Percentiles rank a stretch among this genome's conserved stretches.
These are phyloP conservation scores for Deinandra increscens DNA, from an alignment of 129 eudicot species.

Conservation along the genomic window DNA sequence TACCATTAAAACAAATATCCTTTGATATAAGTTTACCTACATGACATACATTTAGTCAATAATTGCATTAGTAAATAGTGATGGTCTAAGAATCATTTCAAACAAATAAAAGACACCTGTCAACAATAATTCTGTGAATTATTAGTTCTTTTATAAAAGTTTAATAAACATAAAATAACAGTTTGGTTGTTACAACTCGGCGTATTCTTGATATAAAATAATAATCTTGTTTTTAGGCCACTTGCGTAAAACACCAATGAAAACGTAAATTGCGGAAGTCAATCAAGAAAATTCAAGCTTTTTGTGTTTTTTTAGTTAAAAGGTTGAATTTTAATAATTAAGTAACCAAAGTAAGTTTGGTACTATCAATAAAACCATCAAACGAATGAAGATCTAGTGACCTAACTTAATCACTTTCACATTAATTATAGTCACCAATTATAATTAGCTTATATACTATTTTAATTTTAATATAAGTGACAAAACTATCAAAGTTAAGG, in stretches of 20 bases:
- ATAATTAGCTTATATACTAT: not conserved
- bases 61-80: no score
- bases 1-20: no score
- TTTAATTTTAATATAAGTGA: not conserved
- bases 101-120: no score
- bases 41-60: no score
- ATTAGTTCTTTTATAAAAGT: no score
- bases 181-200: slow-evolving; percentile 4
- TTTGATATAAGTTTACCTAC: no score
- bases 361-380: slow-evolving; percentile 21
- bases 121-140: no score
- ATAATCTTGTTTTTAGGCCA: slow-evolving; percentile 1
- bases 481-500: no score
- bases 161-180: not conserved
- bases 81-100: no score
- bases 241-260: slow-evolving; percentile 23
- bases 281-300: slow-evolving; percentile 9
- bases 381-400: slow-evolving; percentile 19
- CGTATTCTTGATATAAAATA: not conserved
- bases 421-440: slow-evolving; percentile 1
- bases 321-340: slow-evolving; percentile 2
- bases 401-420: slow-evolving; percentile 31
- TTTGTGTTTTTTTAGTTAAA: not conserved
- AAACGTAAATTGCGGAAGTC: slow-evolving; percentile 25
- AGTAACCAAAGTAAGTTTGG: slow-evolving; percentile 25